A percentile compares a stretch with the other conserved stretches of the same genome.
Evolutionary conservation across 805 yeast genomes (phyloP).

Genomic region (Monosporozyma yasuniensis): DNA sequence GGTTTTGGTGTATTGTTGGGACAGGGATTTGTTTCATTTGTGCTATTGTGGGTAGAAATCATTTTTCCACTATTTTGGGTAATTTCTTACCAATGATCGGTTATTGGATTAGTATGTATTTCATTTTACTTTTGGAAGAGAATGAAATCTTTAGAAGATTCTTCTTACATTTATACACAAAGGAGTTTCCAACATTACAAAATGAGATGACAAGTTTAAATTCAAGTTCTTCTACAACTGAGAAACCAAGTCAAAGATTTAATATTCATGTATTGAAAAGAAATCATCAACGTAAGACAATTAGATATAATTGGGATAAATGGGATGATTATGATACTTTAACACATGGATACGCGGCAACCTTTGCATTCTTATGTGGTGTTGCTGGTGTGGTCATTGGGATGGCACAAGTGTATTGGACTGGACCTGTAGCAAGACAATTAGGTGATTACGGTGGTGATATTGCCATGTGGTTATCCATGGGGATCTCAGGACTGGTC

Average conservation of each 20-base stretch:
- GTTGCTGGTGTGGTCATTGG: slow-evolving; percentile 78
- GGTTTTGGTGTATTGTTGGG: slow-evolving; percentile 60
- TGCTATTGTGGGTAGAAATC: slow-evolving; percentile 66
- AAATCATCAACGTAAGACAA: slow-evolving; percentile 17
- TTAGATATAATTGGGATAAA: slow-evolving; percentile 59
- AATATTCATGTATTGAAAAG: slow-evolving; percentile 17
- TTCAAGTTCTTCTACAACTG: too few species aligned
- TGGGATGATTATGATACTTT: slow-evolving; percentile 59
- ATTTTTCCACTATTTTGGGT: slow-evolving; percentile 62
- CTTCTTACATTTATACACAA: slow-evolving; percentile 35
- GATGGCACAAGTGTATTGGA: slow-evolving; percentile 80
- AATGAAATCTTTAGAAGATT: slow-evolving; percentile 56
- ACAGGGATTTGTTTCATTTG: slow-evolving; percentile 58
- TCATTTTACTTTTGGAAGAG: slow-evolving; percentile 62
- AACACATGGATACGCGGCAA: slow-evolving; percentile 67
- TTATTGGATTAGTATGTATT: slow-evolving; percentile 81
- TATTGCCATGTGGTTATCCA: slow-evolving; percentile 69
- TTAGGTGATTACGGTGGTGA: slow-evolving; percentile 71
- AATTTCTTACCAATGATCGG: slow-evolving; percentile 88
- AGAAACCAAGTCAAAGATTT: neutral
- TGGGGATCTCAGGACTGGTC: slow-evolving; percentile 57
- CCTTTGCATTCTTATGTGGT: slow-evolving; percentile 56
- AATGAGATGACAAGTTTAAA: neutral
- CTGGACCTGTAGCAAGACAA: slow-evolving; percentile 60
- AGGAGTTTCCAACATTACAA: slow-evolving; percentile 33